These are phyloP conservation scores for Madurella fahalii DNA, from an alignment of 2,329 filamentous ascomycete species.

Conservation along the genomic window DNA sequence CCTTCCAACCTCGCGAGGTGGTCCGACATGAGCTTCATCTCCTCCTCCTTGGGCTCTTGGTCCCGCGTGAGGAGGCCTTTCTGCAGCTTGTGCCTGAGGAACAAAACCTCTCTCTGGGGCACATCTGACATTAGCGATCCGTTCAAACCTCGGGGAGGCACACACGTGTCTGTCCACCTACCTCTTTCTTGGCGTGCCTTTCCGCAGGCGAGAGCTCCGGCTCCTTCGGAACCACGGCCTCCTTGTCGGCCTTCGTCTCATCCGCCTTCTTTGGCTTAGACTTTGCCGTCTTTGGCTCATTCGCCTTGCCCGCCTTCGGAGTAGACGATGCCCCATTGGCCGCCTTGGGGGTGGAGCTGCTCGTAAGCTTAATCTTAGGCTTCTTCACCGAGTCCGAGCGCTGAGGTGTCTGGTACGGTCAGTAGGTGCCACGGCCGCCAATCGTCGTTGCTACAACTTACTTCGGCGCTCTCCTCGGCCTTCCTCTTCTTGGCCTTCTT, in stretches of 20 bases:
- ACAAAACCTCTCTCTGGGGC: conserved; percentile 73
- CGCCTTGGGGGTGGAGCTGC: conserved; percentile 64
- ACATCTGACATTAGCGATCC: conserved; percentile 5
- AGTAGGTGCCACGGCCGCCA: not conserved
- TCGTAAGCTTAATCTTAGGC: conserved; percentile 62
- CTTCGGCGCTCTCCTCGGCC: conserved; percentile 72
- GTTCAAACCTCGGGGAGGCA: not conserved
- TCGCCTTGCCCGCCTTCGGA: conserved; percentile 54
- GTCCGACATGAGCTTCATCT: conserved; percentile 75
- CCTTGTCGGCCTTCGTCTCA: conserved; percentile 54
- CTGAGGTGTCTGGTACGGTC: conserved; percentile 46
- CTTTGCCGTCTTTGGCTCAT: conserved; percentile 43
- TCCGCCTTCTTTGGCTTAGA: conserved; percentile 49
- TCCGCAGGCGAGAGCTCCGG: conserved; percentile 56
- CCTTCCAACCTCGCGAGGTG: conserved; percentile 77
- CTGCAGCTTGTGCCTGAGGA: conserved; percentile 89
- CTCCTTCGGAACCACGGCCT: conserved; percentile 46
- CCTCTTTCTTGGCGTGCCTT: conserved; percentile 56
- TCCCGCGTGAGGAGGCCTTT: conserved; percentile 87
- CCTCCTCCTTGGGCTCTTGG: conserved; percentile 77
- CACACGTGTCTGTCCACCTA: conserved; percentile 32
- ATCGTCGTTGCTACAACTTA: conserved; percentile 34
- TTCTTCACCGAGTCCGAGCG: conserved; percentile 62
- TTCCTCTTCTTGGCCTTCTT: conserved; percentile 77
- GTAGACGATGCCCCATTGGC: conserved; percentile 55